Base-by-base conservation (phyloP, 441 rosid genomes). In the Pelargonium citronellum region DNA sequence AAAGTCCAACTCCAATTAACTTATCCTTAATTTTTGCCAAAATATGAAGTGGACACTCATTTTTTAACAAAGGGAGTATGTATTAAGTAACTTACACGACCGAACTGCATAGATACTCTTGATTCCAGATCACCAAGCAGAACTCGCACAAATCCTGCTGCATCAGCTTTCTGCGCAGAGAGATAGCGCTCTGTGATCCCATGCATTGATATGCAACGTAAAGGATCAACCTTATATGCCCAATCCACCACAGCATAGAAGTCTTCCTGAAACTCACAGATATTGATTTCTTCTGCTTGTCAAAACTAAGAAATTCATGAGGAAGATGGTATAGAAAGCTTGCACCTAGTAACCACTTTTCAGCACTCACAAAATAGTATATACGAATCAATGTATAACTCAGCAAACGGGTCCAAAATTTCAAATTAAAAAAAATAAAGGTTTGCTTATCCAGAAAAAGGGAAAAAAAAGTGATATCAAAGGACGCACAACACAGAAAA, bases 131-230 rank as follows among this genome's bases (percentile, higher is more conserved):
- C 98, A 63, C 96, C 99, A 68, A 95, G 98, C 86, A 95, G 84
- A 74, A 92, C 85, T 27, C 99, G 96, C 81, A 95, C 99, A 80
- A 92, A 95, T 69, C 99, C 99, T 64, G 99, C 98, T 47, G 98
- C 98, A 82, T 95, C 99, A 81, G 98, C 98, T 87, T 92, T 95
- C 83, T 92, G 99, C 74, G 97, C 98, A 79, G 97, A 92, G 53
- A 92, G 92, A 79, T 91, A 95, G 49, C 91, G 86, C 78, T 95
- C 99, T 58, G 99, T 95, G 78, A 88, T 91, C 72, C 99, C 99
- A 85, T 92, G 96, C 98, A 95, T 92, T 69, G 99, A 92, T 86
- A 95, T 92, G 87, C 99, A 92, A 49, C 97, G 94, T 63, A 95
- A 79, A 71, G 99, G 99, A 78, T 95, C 99, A 63, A 91, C 87